A percentile compares a stretch with the other conserved stretches of the same genome.
Conservation (phyloP, 139 green algal genomes). For the Coccomyxa sp. region DNA sequence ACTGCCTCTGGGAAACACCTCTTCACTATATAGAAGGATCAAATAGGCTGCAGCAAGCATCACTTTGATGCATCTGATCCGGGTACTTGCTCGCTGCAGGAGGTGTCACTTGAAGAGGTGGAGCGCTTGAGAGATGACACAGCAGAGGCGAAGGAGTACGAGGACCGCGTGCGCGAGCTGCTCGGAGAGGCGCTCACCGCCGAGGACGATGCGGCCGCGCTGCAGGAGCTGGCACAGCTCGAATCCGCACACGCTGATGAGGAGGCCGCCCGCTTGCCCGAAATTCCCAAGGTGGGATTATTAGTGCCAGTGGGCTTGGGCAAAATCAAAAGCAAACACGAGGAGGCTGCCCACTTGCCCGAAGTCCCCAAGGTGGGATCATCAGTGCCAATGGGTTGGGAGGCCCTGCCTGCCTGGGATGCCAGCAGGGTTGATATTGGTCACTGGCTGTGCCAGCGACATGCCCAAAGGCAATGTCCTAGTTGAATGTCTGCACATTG, state of each 20-base stretch:
- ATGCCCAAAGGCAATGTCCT: no score
- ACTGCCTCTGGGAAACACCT: no score
- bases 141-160: constrained; percentile 60
- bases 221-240: constrained; percentile 40
- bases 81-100: neutral
- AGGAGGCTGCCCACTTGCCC: neutral
- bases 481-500: no score
- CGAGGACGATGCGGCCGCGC: constrained; percentile 26
- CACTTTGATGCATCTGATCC: neutral
- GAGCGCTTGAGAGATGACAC: constrained; percentile 72
- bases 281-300: constrained; percentile 13
- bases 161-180: constrained; percentile 24
- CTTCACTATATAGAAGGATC: neutral
- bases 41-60: neutral
- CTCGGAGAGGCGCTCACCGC: constrained; percentile 24
- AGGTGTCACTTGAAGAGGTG: constrained; percentile 76
- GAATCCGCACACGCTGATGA: constrained; percentile 33
- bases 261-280: constrained; percentile 28
- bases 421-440: no score
- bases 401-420: no score
- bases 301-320: no score
- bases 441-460: no score
- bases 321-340: neutral
- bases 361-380: neutral
- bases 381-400: no score